phyloP scores from a whole-genome alignment of 2,329 filamentous ascomycete species.

The Thielaviopsis euricoi region DNA sequence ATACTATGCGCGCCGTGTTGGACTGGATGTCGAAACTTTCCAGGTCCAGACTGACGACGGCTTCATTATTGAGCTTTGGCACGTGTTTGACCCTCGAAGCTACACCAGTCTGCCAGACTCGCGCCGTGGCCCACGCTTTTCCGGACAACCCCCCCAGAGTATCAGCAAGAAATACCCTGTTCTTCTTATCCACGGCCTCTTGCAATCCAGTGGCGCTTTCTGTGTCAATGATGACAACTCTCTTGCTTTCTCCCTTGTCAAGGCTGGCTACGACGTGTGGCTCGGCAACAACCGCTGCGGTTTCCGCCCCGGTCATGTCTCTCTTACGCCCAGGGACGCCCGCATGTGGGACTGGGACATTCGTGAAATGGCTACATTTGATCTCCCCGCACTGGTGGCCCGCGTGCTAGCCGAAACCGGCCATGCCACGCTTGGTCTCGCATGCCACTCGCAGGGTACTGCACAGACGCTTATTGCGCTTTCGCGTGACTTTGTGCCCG shows the following conservation, averaged over 20 bases:
- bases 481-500: constrained; percentile 77
- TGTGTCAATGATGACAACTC: constrained; percentile 82
- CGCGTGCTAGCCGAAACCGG: constrained; percentile 62
- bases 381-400: constrained; percentile 65
- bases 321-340: constrained; percentile 58
- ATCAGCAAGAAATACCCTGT: constrained; percentile 51
- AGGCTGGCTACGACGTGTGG: constrained; percentile 89
- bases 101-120: constrained; percentile 32
- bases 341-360: constrained; percentile 98
- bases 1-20: constrained; percentile 78
- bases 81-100: constrained; percentile 61
- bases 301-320: constrained; percentile 58
- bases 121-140: neutral
- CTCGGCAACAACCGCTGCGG: constrained; percentile 87
- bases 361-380: constrained; percentile 79
- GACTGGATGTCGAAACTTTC: constrained; percentile 69
- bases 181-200: constrained; percentile 69
- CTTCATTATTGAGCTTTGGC: constrained; percentile 78
- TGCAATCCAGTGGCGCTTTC: constrained; percentile 78
- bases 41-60: constrained; percentile 86
- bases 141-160: neutral
- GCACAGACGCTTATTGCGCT: constrained; percentile 77
- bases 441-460: constrained; percentile 83
- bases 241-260: constrained; percentile 81
- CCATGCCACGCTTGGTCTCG: constrained; percentile 42